These are phyloP conservation scores for Trebouxia sp. DNA, from an alignment of 139 green algal genomes.

Conservation along the genomic window DNA sequence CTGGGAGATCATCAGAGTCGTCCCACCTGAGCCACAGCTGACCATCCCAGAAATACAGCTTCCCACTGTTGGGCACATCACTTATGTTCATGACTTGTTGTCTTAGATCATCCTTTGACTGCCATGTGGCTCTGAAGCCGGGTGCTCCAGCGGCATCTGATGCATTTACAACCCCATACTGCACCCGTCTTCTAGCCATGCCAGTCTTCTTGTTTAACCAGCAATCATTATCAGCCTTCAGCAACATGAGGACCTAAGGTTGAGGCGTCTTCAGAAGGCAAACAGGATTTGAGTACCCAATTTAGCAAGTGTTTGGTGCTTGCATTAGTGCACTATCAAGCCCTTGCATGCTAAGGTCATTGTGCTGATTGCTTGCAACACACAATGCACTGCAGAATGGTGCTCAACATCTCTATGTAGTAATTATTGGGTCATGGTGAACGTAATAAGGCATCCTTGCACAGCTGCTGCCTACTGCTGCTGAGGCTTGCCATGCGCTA, in stretches of 20 bases:
- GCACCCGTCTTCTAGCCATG: conserved; percentile 19
- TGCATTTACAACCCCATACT: conserved; percentile 19
- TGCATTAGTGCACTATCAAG: conserved; percentile 17
- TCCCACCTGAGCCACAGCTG: too few species aligned
- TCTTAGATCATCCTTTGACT: not conserved
- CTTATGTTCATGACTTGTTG: not conserved
- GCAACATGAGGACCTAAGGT: conserved; percentile 16
- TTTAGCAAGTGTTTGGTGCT: conserved; percentile 19
- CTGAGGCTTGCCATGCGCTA: conserved; percentile 18
- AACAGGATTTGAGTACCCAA: conserved; percentile 11
- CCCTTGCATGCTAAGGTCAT: conserved; percentile 19
- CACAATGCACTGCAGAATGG: conserved; percentile 12
- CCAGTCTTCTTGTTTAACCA: conserved; percentile 11
- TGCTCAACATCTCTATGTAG: conserved; percentile 3
- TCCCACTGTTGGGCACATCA: not conserved
- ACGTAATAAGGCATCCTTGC: conserved; percentile 12
- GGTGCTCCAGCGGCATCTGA: not conserved
- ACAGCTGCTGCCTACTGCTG: conserved; percentile 17
- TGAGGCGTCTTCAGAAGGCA: conserved; percentile 12
- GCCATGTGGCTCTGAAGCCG: not conserved
- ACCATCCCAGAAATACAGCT: not conserved
- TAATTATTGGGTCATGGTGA: conserved; percentile 9
- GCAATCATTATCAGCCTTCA: conserved; percentile 14
- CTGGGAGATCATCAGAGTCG: too few species aligned
- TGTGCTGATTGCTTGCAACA: conserved; percentile 21